Evolutionary conservation across 2,329 filamentous ascomycete species (phyloP), one percentile per base, ranked within the genome.

Genomic region (Apiospora malaysiana): DNA sequence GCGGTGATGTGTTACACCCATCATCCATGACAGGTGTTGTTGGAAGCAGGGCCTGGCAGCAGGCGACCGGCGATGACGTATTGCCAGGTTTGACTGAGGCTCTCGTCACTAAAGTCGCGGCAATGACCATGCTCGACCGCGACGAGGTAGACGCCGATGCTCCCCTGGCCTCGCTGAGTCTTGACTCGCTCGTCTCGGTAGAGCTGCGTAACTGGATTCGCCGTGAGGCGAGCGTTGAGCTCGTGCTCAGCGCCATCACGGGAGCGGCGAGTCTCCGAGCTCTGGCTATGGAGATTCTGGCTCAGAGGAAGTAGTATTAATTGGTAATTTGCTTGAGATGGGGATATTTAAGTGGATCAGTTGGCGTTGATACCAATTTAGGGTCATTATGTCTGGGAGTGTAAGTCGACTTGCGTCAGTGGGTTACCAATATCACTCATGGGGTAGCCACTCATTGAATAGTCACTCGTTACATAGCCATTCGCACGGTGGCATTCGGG

Each of bases 161-260:
- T 3, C 70, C 72, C 8, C 69, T 73, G 23, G 25, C 37, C 4
- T 59, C 66, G 43, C 72, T 70, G 25, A 66, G 79, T 16, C 70
- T 81, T 12, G 78, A 81, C 70, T 78, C 76, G 37, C 76, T 81
- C 71, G 73, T 81, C 23, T 76, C 74, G 0, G 76, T 76, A 6
- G 79, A 80, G 67, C 71, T 81, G 63, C 73, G 78, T 37, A 78
- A 76, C 21, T 79, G 78, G 78, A 73, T 80, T 32, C 77, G 75
- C 47, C 72, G 74, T 32, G 72, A 75, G 51, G 76, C 77, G 42
- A 72, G 71, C 16, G 69, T 79, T 4, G 74, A 79, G 16, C 51
- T 74, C 8, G 16, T 65, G 23, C 71, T 74, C 27, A 56, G 68
- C 32, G 66, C 65, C n/a, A 73, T 73, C 27, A 69, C 68, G 16